phyloP scores from a whole-genome alignment of 1,139 yeast genomes.

The Kodamaea fungicola region DNA sequence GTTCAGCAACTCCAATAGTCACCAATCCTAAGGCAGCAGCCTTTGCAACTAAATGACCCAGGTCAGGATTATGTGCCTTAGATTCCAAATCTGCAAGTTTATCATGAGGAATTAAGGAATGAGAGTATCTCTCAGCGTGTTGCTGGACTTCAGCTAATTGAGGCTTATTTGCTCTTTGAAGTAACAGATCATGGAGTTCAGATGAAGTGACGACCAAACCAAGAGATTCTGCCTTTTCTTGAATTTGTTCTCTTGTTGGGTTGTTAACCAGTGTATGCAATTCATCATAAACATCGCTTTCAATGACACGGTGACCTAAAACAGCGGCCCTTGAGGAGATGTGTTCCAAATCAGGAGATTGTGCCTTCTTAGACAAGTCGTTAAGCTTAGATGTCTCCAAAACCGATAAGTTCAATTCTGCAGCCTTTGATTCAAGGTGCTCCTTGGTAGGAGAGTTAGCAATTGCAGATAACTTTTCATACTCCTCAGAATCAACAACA shows the following conservation, averaged over 20 bases:
- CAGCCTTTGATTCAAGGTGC: conserved; percentile 7
- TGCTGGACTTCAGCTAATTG: conserved; percentile 17
- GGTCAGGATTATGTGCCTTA: conserved; percentile 10
- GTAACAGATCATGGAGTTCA: conserved; percentile 14
- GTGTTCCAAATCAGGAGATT: conserved; percentile 19
- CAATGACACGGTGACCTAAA: conserved; percentile 4
- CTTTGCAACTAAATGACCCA: conserved; percentile 9
- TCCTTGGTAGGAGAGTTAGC: conserved; percentile 20
- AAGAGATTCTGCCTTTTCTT: conserved; percentile 6
- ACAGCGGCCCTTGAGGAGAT: conserved; percentile 3
- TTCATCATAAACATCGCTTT: conserved; percentile 3
- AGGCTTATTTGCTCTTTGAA: conserved; percentile 15
- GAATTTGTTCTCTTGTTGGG: conserved; percentile 8
- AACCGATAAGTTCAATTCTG: conserved; percentile 8
- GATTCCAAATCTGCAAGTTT: conserved; percentile 15
- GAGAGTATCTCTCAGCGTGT: conserved; percentile 14
- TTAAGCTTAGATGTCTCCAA: conserved; percentile 4
- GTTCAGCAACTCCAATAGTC: conserved; percentile 12
- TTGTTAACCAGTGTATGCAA: conserved; percentile 3
- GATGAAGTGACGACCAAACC: conserved; percentile 10
- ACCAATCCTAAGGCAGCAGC: conserved; percentile 10
- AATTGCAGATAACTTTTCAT: conserved; percentile 11
- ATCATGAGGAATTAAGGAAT: conserved; percentile 17
- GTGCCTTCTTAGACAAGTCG: conserved; percentile 9
- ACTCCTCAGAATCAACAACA: conserved; percentile 8